Percentiles rank a stretch among this genome's conserved stretches.
These are phyloP conservation scores for Tagetes erecta DNA, from an alignment of 129 eudicot species.

Conservation along the genomic window DNA sequence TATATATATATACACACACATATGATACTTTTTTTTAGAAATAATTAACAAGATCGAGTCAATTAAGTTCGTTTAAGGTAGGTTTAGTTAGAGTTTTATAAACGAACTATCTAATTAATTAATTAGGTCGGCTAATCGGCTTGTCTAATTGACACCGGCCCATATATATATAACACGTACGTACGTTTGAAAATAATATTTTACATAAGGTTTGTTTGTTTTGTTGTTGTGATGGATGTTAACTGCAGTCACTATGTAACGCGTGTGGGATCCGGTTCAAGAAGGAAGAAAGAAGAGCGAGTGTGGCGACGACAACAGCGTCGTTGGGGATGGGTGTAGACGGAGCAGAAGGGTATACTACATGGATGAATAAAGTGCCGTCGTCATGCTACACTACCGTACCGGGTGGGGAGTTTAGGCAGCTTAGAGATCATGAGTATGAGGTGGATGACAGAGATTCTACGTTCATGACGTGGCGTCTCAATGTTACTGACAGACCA, in stretches of 20 bases:
- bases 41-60: too few relatives aligned
- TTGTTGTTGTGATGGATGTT: not conserved
- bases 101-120: too few relatives aligned
- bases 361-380: slow-evolving; percentile 60
- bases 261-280: slow-evolving; percentile 97
- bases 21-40: too few relatives aligned
- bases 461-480: slow-evolving; percentile 77
- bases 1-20: too few relatives aligned
- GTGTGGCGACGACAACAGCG: slow-evolving; percentile 43
- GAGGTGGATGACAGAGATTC: slow-evolving; percentile 66
- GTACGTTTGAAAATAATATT: too few relatives aligned
- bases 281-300: slow-evolving; percentile 89
- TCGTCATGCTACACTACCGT: slow-evolving; percentile 55
- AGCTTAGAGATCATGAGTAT: not conserved
- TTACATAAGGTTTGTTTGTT: too few relatives aligned
- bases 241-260: slow-evolving; percentile 85
- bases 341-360: slow-evolving; percentile 34
- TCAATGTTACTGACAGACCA: slow-evolving; percentile 76
- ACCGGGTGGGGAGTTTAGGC: slow-evolving; percentile 64
- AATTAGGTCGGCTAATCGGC: too few relatives aligned
- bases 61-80: too few relatives aligned
- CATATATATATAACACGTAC: too few relatives aligned
- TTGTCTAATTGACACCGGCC: too few relatives aligned
- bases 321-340: slow-evolving; percentile 42
- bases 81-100: too few relatives aligned